These are phyloP conservation scores for Calocybe indica DNA, from an alignment of 768 basidiomycete genomes.

Conservation along the genomic window DNA sequence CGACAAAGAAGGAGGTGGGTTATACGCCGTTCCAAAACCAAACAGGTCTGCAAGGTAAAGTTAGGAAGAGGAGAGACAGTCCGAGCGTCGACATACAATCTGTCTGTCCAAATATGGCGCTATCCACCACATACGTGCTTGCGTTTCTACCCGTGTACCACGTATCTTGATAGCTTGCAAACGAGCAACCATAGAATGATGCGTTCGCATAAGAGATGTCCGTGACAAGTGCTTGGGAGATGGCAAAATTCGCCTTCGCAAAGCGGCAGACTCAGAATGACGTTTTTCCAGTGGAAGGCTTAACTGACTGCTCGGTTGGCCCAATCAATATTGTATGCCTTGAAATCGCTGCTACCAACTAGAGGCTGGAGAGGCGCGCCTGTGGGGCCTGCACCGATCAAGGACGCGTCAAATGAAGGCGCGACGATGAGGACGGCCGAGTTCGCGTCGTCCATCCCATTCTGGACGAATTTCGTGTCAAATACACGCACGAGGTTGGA, in stretches of 20 bases:
- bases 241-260: constrained; percentile 45
- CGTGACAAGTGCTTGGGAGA: constrained; percentile 57
- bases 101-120: constrained; percentile 56
- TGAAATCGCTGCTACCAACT: constrained; percentile 56
- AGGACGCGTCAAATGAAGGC: constrained; percentile 48
- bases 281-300: neutral
- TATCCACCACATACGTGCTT: constrained; percentile 56
- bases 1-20: neutral
- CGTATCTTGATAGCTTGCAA: constrained; percentile 60
- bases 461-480: constrained; percentile 36
- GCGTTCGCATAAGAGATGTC: constrained; percentile 62
- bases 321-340: constrained; percentile 61
- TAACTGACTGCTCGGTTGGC: constrained; percentile 56
- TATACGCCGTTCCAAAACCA: constrained; percentile 56
- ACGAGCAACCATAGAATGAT: constrained; percentile 60
- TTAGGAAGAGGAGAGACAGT: neutral
- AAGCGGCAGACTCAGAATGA: neutral
- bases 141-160: constrained; percentile 58
- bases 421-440: constrained; percentile 54
- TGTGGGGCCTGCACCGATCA: constrained; percentile 55
- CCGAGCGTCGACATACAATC: constrained; percentile 41
- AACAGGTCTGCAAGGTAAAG: constrained; percentile 38
- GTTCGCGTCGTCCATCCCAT: constrained; percentile 46
- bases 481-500: constrained; percentile 53
- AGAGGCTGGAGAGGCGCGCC: constrained; percentile 46